Percentiles rank a stretch among this genome's conserved stretches.
These are phyloP conservation scores for Tetrastigma voinierianum DNA, from an alignment of 164 flowering plant species.

Conservation along the genomic window DNA sequence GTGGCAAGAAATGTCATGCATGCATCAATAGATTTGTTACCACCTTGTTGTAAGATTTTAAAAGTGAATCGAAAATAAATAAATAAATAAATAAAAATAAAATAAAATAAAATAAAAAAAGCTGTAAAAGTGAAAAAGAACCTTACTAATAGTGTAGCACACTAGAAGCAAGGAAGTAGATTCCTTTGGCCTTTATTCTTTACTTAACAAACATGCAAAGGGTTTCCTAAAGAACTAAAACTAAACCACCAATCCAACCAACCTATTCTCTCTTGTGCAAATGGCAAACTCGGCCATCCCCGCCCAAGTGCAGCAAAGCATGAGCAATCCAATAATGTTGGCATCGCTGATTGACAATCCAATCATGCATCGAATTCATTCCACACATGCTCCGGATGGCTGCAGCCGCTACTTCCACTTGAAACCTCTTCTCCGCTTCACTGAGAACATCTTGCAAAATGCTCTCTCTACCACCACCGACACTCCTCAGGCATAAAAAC, in stretches of 20 bases:
- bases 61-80: too few species aligned
- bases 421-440: conserved; percentile 47
- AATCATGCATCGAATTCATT: conserved; percentile 58
- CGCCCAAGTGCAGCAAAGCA: conserved; percentile 6
- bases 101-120: too few species aligned
- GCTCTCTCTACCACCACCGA: conserved; percentile 7
- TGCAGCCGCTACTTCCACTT: conserved; percentile 36
- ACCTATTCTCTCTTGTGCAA: not conserved
- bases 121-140: too few species aligned
- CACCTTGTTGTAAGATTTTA: too few species aligned
- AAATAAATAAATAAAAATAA: too few species aligned
- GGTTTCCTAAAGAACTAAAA: too few species aligned
- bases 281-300: conserved; percentile 9
- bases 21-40: too few species aligned
- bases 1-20: too few species aligned
- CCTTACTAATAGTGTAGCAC: too few species aligned
- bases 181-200: conserved; percentile 22
- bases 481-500: conserved; percentile 8
- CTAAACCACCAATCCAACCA: not conserved
- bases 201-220: too few species aligned
- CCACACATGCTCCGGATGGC: conserved; percentile 69
- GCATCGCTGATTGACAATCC: conserved; percentile 51
- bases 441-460: conserved; percentile 57
- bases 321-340: conserved; percentile 32
- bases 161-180: conserved; percentile 37